A percentile compares a stretch with the other conserved stretches of the same genome.
phyloP scores from a whole-genome alignment of 1,284 basidiomycete genomes.

The Moniliophthora roreri region DNA sequence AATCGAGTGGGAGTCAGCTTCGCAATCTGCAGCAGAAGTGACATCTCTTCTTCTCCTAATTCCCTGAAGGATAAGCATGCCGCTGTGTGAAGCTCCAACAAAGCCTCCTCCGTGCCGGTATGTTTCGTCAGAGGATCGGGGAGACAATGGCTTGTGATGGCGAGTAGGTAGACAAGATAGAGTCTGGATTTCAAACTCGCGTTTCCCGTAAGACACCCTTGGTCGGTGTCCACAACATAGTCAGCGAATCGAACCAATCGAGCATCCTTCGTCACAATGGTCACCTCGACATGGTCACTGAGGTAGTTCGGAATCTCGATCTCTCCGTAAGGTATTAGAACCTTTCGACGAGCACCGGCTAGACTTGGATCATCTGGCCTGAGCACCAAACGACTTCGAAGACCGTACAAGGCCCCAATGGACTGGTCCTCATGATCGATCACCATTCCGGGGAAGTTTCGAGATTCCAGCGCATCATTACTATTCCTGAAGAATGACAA shows the following conservation, averaged over 20 bases:
- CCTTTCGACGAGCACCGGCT: conserved; percentile 21
- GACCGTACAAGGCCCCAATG: conserved; percentile 36
- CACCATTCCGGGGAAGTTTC: conserved; percentile 34
- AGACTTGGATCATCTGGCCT: background rate
- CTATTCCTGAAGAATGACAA: conserved; percentile 34
- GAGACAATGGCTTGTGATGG: conserved; percentile 38
- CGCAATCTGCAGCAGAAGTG: conserved; percentile 33
- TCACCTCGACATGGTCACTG: conserved; percentile 24
- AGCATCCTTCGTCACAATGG: conserved; percentile 16
- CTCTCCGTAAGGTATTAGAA: conserved; percentile 36
- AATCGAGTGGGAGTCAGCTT: conserved; percentile 31
- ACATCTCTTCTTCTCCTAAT: conserved; percentile 26
- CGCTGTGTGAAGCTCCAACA: conserved; percentile 36
- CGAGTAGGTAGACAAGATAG: conserved; percentile 45
- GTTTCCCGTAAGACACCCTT: conserved; percentile 36
- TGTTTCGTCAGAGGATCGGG: conserved; percentile 44
- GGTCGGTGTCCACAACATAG: conserved; percentile 37
- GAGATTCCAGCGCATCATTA: conserved; percentile 28
- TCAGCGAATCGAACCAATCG: conserved; percentile 27
- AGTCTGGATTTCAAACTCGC: conserved; percentile 32
- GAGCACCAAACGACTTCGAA: conserved; percentile 40
- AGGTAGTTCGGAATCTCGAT: background rate
- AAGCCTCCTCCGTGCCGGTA: conserved; percentile 46
- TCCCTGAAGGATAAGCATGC: conserved; percentile 37
- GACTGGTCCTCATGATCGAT: conserved; percentile 32